Percentiles rank a stretch among this genome's conserved stretches.
Evolutionary conservation across 1,284 basidiomycete genomes (phyloP).

Genomic region (Retiboletus fuscus): DNA sequence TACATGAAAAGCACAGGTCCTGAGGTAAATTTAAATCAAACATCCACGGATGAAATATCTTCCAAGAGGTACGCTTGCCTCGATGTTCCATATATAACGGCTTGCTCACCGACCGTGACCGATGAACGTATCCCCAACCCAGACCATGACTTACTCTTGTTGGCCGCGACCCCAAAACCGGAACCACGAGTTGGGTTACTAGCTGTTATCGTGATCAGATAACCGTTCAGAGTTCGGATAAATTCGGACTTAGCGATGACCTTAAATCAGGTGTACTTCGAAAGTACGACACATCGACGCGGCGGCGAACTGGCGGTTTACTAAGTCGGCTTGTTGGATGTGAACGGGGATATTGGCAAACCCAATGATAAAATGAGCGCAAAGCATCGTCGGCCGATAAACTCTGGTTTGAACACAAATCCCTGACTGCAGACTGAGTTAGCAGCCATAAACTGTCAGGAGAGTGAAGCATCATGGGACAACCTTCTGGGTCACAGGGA

Average conservation of each 20-base stretch:
- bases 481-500: background rate
- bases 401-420: background rate
- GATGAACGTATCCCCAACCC: background rate
- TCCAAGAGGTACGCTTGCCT: background rate
- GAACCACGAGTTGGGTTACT: background rate
- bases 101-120: too few species aligned
- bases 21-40: slow-evolving; percentile 2
- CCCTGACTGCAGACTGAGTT: background rate
- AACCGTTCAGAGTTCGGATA: background rate
- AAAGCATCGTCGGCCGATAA: slow-evolving; percentile 1
- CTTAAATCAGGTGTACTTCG: background rate
- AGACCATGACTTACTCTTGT: background rate
- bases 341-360: background rate
- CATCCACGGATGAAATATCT: background rate
- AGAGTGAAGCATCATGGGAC: background rate
- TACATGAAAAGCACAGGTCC: background rate
- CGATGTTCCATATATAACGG: background rate
- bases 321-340: background rate
- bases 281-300: background rate
- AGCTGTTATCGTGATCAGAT: background rate
- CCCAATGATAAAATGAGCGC: background rate
- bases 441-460: background rate
- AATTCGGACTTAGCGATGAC: background rate
- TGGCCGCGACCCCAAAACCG: background rate
- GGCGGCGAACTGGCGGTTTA: background rate